phyloP scores from a whole-genome alignment of 371 early-diverging fungal species.

The Mortierella sp. region DNA sequence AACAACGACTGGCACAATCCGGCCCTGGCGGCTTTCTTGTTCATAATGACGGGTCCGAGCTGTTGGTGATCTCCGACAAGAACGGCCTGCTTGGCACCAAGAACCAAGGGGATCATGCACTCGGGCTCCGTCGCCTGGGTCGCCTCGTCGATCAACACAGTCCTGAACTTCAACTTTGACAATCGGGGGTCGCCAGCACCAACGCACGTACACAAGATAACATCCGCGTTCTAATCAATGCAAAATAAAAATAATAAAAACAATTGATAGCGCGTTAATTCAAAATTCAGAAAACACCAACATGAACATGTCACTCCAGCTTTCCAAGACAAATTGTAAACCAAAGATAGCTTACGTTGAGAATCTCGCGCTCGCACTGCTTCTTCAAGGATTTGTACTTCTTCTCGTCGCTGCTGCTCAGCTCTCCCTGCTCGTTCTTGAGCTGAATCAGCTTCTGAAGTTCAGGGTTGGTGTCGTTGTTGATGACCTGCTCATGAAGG shows the following conservation, averaged over 20 bases:
- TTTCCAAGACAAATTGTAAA: too few relatives aligned
- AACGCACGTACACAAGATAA: slow-evolving; percentile 97
- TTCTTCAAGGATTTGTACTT: slow-evolving; percentile 86
- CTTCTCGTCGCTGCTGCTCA: slow-evolving; percentile 88
- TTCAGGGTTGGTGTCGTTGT: slow-evolving; percentile 93
- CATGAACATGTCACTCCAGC: not conserved
- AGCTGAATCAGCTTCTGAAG: slow-evolving; percentile 92
- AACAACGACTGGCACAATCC: slow-evolving; percentile 97
- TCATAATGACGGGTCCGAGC: slow-evolving; percentile 98
- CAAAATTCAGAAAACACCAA: not conserved
- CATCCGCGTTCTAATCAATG: slow-evolving; percentile 87
- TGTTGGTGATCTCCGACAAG: slow-evolving; percentile 99
- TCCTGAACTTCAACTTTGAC: slow-evolving; percentile 88
- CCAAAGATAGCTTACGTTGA: slow-evolving; percentile 62
- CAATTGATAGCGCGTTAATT: not conserved
- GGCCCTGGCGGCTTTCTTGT: slow-evolving; percentile 95
- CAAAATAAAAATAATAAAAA: not conserved
- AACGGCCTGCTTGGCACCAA: slow-evolving; percentile 96
- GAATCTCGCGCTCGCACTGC: slow-evolving; percentile 90
- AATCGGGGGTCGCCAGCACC: slow-evolving; percentile 98
- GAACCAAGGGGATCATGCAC: slow-evolving; percentile 96
- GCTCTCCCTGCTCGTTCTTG: slow-evolving; percentile 91
- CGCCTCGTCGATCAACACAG: slow-evolving; percentile 98
- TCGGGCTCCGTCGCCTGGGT: slow-evolving; percentile 99
- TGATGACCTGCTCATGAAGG: slow-evolving; percentile 95